Evolutionary conservation across 2,329 filamentous ascomycete genomes (phyloP).

Genomic region (Sclerotinia trifoliorum): DNA sequence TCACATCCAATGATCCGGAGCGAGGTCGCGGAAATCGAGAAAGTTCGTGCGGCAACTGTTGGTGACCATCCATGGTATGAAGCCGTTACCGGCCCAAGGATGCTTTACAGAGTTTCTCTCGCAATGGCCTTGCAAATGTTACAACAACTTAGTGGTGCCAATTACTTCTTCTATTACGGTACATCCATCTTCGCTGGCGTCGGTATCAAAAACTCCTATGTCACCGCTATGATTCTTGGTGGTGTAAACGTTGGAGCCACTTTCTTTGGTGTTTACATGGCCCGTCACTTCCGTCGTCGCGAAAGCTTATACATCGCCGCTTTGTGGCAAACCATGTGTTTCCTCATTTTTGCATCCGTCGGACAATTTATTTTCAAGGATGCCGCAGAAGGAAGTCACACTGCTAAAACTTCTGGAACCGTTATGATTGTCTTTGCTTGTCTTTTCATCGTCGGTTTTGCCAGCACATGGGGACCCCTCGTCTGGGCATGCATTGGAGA

Average conservation of each 20-base stretch:
- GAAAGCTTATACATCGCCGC: conserved; percentile 65
- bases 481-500: conserved; percentile 68
- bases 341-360: conserved; percentile 56
- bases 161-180: conserved; percentile 66
- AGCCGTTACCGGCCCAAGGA: conserved; percentile 59
- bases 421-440: conserved; percentile 71
- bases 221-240: conserved; percentile 66
- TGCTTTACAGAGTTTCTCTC: conserved; percentile 63
- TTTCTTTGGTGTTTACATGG: conserved; percentile 59
- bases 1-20: conserved; percentile 49
- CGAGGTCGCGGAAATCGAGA: conserved; percentile 54
- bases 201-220: conserved; percentile 60
- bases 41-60: conserved; percentile 44
- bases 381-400: conserved; percentile 41
- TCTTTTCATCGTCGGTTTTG: conserved; percentile 73
- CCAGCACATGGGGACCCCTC: conserved; percentile 67
- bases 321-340: conserved; percentile 68
- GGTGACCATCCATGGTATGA: conserved; percentile 61
- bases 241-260: conserved; percentile 64
- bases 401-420: conserved; percentile 54
- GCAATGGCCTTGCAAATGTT: conserved; percentile 63
- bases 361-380: conserved; percentile 51
- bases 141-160: conserved; percentile 66
- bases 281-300: conserved; percentile 67
- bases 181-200: conserved; percentile 66